Conservation (phyloP, 495 filamentous ascomycete genomes). For the Bathelium albidoporum region DNA sequence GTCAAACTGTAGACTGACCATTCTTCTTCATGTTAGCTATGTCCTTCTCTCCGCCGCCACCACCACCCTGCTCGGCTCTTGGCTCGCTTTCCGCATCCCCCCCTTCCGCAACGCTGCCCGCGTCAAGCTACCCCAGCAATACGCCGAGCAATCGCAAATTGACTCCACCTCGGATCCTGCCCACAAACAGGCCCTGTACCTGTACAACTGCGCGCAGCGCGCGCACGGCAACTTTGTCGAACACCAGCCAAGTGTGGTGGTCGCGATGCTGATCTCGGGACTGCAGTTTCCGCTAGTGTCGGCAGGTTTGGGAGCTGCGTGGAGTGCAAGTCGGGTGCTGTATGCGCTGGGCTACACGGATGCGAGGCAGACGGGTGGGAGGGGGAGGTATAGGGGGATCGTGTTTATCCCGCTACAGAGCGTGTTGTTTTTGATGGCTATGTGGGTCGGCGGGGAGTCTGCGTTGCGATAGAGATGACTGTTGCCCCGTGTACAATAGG, state of each 20-base stretch:
- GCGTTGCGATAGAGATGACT: not conserved
- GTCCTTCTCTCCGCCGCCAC: slow-evolving; percentile 27
- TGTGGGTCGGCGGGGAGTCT: not conserved
- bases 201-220: slow-evolving; percentile 38
- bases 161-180: slow-evolving; percentile 14
- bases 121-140: slow-evolving; percentile 29
- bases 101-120: slow-evolving; percentile 30
- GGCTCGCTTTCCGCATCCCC: slow-evolving; percentile 26
- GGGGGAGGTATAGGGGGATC: not conserved
- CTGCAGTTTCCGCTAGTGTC: slow-evolving; percentile 24
- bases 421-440: not conserved
- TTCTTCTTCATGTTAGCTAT: slow-evolving; percentile 19
- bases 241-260: slow-evolving; percentile 23
- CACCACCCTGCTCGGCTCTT: slow-evolving; percentile 26
- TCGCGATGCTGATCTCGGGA: slow-evolving; percentile 30
- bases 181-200: slow-evolving; percentile 25
- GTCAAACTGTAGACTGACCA: slow-evolving; percentile 1
- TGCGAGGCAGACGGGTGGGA: not conserved
- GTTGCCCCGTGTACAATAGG: no score
- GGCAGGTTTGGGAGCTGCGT: slow-evolving; percentile 22
- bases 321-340: slow-evolving; percentile 24
- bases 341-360: slow-evolving; percentile 19
- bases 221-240: slow-evolving; percentile 34
- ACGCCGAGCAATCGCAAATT: slow-evolving; percentile 27
- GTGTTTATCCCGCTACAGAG: not conserved